These are phyloP conservation scores for Niebla homalea DNA, from an alignment of 495 filamentous ascomycete genomes.

Conservation along the genomic window DNA sequence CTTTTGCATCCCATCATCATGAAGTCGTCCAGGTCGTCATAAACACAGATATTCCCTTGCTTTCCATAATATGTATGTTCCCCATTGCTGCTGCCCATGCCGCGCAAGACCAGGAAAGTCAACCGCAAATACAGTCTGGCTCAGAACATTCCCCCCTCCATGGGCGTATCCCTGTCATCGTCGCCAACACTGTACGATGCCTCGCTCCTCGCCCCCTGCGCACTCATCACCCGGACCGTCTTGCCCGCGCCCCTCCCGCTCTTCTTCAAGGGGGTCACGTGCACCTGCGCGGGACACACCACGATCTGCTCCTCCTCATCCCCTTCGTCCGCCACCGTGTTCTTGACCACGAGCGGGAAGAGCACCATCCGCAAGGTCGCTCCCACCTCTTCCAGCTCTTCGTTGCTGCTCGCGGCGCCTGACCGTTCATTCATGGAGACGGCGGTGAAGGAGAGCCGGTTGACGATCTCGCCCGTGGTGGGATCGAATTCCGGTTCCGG, in stretches of 20 bases:
- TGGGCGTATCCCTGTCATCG: constrained; percentile 38
- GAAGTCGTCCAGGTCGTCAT: constrained; percentile 8
- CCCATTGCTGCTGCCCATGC: too few relatives aligned
- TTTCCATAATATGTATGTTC: too few relatives aligned
- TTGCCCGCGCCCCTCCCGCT: constrained; percentile 18
- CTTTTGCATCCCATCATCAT: neutral
- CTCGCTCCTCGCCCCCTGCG: constrained; percentile 26
- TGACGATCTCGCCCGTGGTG: constrained; percentile 64
- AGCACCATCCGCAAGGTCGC: constrained; percentile 78
- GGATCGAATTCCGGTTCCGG: constrained; percentile 91
- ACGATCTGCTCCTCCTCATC: constrained; percentile 49
- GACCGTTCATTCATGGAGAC: constrained; percentile 85
- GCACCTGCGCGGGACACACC: constrained; percentile 83
- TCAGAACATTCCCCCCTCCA: constrained; percentile 37
- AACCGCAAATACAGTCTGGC: too few relatives aligned
- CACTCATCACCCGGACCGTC: constrained; percentile 28
- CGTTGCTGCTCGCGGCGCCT: constrained; percentile 52
- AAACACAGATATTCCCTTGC: neutral
- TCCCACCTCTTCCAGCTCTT: constrained; percentile 59
- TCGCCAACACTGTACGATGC: constrained; percentile 29
- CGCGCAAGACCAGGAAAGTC: too few relatives aligned
- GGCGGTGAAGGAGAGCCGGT: constrained; percentile 76
- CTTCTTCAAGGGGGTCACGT: constrained; percentile 41
- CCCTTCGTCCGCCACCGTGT: constrained; percentile 72
- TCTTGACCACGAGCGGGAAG: constrained; percentile 89